phyloP scores from a whole-genome alignment of 2,329 filamentous ascomycete genomes.

The Sporothrix schenckii region DNA sequence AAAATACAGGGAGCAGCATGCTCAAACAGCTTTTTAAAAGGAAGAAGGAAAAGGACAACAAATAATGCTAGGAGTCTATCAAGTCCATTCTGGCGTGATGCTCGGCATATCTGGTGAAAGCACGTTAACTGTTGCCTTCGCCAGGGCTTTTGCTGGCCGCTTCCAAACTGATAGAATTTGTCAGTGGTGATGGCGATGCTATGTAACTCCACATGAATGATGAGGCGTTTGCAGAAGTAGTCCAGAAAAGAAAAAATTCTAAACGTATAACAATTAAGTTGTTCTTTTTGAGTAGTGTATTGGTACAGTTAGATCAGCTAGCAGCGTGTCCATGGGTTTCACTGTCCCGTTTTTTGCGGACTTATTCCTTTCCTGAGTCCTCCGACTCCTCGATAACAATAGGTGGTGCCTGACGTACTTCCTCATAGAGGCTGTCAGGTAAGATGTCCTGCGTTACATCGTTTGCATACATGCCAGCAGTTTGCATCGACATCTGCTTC shows the following conservation, averaged over 20 bases:
- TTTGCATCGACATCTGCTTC: neutral
- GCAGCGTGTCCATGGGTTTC: neutral
- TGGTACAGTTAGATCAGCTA: too few species aligned
- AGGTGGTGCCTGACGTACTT: conserved; percentile 45
- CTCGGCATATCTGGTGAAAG: neutral
- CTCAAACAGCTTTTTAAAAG: conserved; percentile 62
- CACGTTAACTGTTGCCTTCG: neutral
- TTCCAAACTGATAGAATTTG: neutral
- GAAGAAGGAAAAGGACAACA: conserved; percentile 55
- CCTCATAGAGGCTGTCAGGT: conserved; percentile 51
- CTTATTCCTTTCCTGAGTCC: conserved; percentile 37
- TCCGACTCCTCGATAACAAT: conserved; percentile 50
- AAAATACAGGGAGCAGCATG: conserved; percentile 49
- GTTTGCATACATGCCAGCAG: conserved; percentile 31
- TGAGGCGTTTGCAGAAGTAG: too few species aligned
- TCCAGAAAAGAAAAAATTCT: neutral
- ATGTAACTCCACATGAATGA: too few species aligned
- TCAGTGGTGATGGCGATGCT: neutral
- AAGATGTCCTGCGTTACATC: conserved; percentile 56
- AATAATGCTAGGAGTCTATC: conserved; percentile 33
- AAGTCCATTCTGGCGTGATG: conserved; percentile 16
- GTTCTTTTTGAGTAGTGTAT: too few species aligned
- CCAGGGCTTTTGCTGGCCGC: neutral
- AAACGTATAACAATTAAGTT: neutral
- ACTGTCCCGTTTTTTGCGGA: neutral